Base-by-base conservation (phyloP, 2,329 filamentous ascomycete genomes). In the Myriangium duriaei region DNA sequence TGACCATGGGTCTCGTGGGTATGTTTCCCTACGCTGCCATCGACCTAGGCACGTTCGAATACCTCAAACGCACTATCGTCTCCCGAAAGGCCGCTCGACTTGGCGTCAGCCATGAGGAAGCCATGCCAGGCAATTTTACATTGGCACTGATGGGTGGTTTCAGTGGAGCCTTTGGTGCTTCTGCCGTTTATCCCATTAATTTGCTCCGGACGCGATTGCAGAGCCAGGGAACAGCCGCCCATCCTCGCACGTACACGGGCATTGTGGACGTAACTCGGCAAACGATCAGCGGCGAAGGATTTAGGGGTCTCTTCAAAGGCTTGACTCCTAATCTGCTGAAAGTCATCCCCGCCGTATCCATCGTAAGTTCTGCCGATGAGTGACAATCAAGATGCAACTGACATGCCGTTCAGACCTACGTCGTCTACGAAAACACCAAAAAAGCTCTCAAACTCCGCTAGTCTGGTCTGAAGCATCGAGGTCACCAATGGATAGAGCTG, bases 1-100 rank as follows among this genome's bases (percentile, higher is more conserved):
- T 98, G 21, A 87, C 86, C 0, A 91, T 96, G 74, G 91, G 91
- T 11, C 70, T 98, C 3, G 64, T 95, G 35, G 91, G 91, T 56
- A 95, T 96, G 77, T 98, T 98, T 52, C 91, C 91, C 0, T 98
- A 96, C 58, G 88, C 86, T 30, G 91, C 91, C 34, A 92, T 98
- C 54, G 91, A 98, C 55, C 79, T 98, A 52, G 85, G 84, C 47
- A 94, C 85, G 1, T 98, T 96, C 53, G 91, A 98, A 61, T 76
- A 91, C 43, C 71, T 95, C 44, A 98, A 98, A 62, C 75, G 73
- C 33, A 69, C 69, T 5, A 76, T 92, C 46, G 72, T 80, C 21
- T 63, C 63, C 3, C 78, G 79, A 46, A 81, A 85, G 52, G 81
- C 85, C 10, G 76, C 73, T 41, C 62, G 69, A 21, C 61, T 73